These are phyloP conservation scores for Venustampulla echinocandica DNA, from an alignment of 495 filamentous ascomycete species.

Conservation along the genomic window DNA sequence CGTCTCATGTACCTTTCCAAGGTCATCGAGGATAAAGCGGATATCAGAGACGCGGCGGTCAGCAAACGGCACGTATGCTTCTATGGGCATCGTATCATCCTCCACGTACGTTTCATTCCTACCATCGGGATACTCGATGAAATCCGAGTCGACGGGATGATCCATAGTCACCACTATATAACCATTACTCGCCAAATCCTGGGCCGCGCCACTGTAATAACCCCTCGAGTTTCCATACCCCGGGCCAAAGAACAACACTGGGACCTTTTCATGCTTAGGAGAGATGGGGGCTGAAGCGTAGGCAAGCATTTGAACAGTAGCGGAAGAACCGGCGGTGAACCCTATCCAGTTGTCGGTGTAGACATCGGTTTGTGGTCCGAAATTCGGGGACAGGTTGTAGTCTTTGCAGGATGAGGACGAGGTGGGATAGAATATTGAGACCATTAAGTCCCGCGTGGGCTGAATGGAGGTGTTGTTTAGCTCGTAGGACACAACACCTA, in stretches of 20 bases:
- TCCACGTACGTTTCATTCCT: constrained; percentile 35
- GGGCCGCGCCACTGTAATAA: constrained; percentile 33
- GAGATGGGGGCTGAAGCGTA: neutral
- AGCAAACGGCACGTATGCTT: neutral
- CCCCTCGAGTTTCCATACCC: constrained; percentile 25
- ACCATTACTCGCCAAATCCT: constrained; percentile 38
- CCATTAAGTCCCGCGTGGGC: constrained; percentile 26
- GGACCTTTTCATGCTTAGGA: constrained; percentile 1
- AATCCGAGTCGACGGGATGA: neutral
- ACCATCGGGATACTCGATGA: constrained; percentile 17
- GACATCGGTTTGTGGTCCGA: constrained; percentile 8
- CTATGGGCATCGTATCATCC: neutral
- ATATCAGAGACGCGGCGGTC: constrained; percentile 28
- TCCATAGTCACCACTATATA: constrained; percentile 24
- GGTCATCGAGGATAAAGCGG: constrained; percentile 26
- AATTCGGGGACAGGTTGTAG: neutral
- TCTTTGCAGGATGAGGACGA: constrained; percentile 8
- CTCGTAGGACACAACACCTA: neutral
- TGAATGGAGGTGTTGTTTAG: neutral
- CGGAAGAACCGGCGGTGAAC: neutral
- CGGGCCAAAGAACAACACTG: constrained; percentile 31
- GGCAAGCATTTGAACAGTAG: neutral
- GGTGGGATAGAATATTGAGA: constrained; percentile 29
- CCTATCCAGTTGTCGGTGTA: constrained; percentile 12
- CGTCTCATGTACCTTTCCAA: constrained; percentile 18